Evolutionary conservation across 2,329 filamentous ascomycete genomes (phyloP).

Genomic region (Neofusicoccum umdonicola): DNA sequence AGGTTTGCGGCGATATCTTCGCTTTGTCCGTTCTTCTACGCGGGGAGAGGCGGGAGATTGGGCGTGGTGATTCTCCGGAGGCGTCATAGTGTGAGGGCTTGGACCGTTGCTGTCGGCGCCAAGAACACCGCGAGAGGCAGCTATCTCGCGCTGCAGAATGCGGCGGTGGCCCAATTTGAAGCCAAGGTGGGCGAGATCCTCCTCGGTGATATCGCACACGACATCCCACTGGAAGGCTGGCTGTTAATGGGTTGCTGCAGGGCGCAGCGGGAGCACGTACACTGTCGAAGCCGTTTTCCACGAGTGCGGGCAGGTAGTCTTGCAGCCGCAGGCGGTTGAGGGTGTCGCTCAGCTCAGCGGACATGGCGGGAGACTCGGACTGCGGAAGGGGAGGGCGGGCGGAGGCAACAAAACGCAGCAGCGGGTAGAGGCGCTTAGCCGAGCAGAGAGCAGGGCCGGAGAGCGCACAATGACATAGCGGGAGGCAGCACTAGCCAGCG

Average conservation of each 20-base stretch:
- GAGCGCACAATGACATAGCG: slow-evolving; percentile 10
- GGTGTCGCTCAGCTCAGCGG: slow-evolving; percentile 26
- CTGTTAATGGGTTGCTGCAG: background rate
- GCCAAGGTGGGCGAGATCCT: slow-evolving; percentile 34
- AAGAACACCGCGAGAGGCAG: slow-evolving; percentile 34
- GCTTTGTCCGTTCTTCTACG: slow-evolving; percentile 30
- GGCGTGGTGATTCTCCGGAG: slow-evolving; percentile 5
- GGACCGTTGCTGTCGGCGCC: slow-evolving; percentile 22
- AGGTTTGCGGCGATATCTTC: slow-evolving; percentile 38
- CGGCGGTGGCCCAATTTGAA: slow-evolving; percentile 42
- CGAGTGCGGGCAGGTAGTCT: slow-evolving; percentile 28
- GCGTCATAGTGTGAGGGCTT: background rate
- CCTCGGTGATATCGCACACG: slow-evolving; percentile 41
- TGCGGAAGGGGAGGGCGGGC: background rate
- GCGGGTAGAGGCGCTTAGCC: background rate
- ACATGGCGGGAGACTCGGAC: background rate
- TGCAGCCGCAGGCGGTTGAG: slow-evolving; percentile 32
- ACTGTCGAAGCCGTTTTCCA: slow-evolving; percentile 36
- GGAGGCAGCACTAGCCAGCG: background rate
- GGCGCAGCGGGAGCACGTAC: background rate
- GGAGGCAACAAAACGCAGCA: background rate
- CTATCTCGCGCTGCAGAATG: slow-evolving; percentile 40
- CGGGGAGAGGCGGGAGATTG: slow-evolving; percentile 26
- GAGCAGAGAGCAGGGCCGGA: background rate
- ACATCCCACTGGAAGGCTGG: slow-evolving; percentile 31